These are phyloP conservation scores for Cladochytrium replicatum DNA, from an alignment of 192 early-diverging fungal genomes.

Conservation along the genomic window DNA sequence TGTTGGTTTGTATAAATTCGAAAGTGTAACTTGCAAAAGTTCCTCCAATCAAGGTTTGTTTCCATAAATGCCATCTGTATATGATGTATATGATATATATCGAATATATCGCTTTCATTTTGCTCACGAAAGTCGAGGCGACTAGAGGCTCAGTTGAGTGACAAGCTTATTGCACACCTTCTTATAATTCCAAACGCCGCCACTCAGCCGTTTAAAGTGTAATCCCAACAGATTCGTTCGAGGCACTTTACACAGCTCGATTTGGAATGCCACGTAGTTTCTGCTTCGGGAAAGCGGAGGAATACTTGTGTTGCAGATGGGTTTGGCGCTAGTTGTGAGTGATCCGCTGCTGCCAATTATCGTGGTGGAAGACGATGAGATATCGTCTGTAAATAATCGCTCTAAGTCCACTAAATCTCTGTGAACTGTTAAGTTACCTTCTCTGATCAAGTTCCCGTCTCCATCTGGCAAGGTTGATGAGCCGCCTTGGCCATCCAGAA, in stretches of 20 bases:
- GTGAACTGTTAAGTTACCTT: constrained; percentile 1
- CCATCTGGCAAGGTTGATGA: constrained; percentile 1
- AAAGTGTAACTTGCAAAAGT: too few species aligned
- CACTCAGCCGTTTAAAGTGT: constrained; percentile 37
- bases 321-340: too few species aligned
- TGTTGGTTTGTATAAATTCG: too few species aligned
- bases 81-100: too few species aligned
- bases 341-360: too few species aligned
- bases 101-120: too few species aligned
- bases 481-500: background rate
- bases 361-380: too few species aligned
- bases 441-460: constrained; percentile 1
- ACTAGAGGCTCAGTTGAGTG: constrained; percentile 28
- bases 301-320: too few species aligned
- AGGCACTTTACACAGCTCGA: constrained; percentile 32
- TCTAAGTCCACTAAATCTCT: background rate
- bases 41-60: too few species aligned
- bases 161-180: constrained; percentile 38
- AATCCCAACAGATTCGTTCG: constrained; percentile 20
- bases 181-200: constrained; percentile 47
- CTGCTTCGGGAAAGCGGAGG: too few species aligned
- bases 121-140: too few species aligned
- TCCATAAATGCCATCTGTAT: too few species aligned
- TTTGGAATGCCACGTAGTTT: constrained; percentile 30
- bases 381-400: constrained; percentile 2